Base-by-base conservation (phyloP, 1,139 yeast species). In the Hyphopichia wangnamkhiaoensis region DNA sequence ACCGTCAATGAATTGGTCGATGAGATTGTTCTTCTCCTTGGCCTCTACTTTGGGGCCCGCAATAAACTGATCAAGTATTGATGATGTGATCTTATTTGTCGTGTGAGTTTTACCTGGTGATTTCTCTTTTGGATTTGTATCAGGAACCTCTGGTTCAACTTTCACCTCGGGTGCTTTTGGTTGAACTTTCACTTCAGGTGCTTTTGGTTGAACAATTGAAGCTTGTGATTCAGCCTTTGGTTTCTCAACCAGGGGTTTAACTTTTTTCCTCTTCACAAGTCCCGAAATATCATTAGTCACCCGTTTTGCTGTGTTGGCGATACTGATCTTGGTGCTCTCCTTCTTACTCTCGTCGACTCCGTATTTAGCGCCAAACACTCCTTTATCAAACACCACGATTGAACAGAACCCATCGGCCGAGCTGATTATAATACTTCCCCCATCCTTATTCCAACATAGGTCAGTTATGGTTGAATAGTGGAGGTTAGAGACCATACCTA, bases 361-460 rank as follows among this genome's bases (percentile, higher is more conserved):
- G 3, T 32, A 16, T n/a, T 12, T 20, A 7, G 9, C 14, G 1
- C 95, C 95, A 37, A 87, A 72, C 16, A 74, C 71, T 1, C 63
- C 74, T 1, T 60, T 56, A 3, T 73, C 75, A 42, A 87, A 79
- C 5, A 65, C 61, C 2, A 89, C 61, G 30, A 75, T 74, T 1
- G 96, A 85, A 52, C 97, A 87, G 54, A 89, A 91, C 17, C 98
- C 98, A 60, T 94, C 99, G 0, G 95, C 85, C 0, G 97, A 87
- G n/a, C 95, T 80, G 24, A 85, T 74, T 47, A 91, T 68, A 20
- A 93, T 62, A 14, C 77, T 66, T n/a, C 64, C 63, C 0, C 98
- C 98, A 57, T 86, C 89, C 3, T 67, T 63, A 31, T 86, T 76
- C 98, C 98, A 94, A 9, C 84, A 66, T 38, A 91, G 58, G 56